Percentiles rank a stretch among this genome's conserved stretches.
phyloP scores from a whole-genome alignment of 345 rosid genomes.

The Euclidium syriacum region DNA sequence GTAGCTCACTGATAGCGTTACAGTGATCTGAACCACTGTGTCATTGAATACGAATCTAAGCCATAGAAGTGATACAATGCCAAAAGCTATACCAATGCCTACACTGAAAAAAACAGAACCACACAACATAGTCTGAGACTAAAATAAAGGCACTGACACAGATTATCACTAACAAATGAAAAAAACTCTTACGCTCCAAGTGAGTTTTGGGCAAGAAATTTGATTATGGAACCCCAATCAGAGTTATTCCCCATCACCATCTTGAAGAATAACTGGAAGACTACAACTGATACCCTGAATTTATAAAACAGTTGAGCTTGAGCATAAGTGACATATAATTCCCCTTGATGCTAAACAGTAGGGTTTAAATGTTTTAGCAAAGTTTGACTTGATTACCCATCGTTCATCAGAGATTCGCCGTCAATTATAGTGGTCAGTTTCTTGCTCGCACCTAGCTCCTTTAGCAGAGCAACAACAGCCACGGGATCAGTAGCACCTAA shows the following conservation, averaged over 20 bases:
- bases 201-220: slow-evolving; percentile 60
- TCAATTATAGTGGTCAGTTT: slow-evolving; percentile 86
- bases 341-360: slow-evolving; percentile 1
- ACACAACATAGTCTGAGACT: slow-evolving; percentile 18
- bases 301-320: background rate
- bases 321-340: background rate
- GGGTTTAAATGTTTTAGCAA: background rate
- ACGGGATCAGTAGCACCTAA: slow-evolving; percentile 97
- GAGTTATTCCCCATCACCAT: slow-evolving; percentile 73
- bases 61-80: slow-evolving; percentile 84
- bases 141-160: background rate
- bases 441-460: slow-evolving; percentile 94
- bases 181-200: slow-evolving; percentile 78
- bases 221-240: slow-evolving; percentile 48
- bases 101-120: slow-evolving; percentile 50
- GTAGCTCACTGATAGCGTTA: slow-evolving; percentile 92
- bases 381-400: slow-evolving; percentile 51
- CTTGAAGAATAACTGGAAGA: slow-evolving; percentile 75
- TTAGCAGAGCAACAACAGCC: slow-evolving; percentile 87
- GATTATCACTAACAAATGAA: background rate
- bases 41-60: slow-evolving; percentile 82
- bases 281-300: slow-evolving; percentile 84
- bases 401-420: slow-evolving; percentile 97
- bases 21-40: slow-evolving; percentile 75
- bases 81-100: slow-evolving; percentile 84